A percentile compares a stretch with the other conserved stretches of the same genome.
phyloP scores from a whole-genome alignment of 768 basidiomycete genomes.

The Mycena galericulata region DNA sequence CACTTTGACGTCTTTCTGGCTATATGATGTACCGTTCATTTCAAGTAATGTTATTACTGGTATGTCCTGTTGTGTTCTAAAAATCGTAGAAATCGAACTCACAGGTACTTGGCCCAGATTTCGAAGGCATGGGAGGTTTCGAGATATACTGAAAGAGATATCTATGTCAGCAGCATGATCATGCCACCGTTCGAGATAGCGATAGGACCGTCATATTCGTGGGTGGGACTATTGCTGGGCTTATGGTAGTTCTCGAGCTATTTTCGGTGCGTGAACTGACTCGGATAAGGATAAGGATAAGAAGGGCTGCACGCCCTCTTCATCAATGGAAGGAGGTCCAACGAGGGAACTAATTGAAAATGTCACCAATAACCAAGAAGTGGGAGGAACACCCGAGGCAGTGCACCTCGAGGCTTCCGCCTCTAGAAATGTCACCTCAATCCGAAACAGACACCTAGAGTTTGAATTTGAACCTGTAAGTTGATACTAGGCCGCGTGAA shows the following conservation, averaged over 20 bases:
- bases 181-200: conserved; percentile 79
- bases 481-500: conserved; percentile 67
- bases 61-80: too few relatives aligned
- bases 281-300: not conserved
- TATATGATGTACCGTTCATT: too few relatives aligned
- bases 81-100: too few relatives aligned
- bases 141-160: conserved; percentile 53
- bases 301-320: conserved; percentile 62
- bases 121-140: conserved; percentile 71
- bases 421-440: conserved; percentile 60
- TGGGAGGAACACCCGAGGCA: conserved; percentile 58
- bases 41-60: too few relatives aligned
- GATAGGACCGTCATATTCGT: conserved; percentile 80
- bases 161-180: conserved; percentile 55
- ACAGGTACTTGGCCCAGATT: conserved; percentile 83
- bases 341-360: not conserved
- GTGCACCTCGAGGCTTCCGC: conserved; percentile 66
- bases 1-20: too few relatives aligned
- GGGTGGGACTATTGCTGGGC: conserved; percentile 72
- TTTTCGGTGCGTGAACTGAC: conserved; percentile 6
- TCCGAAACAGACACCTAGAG: conserved; percentile 75
- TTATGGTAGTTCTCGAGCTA: conserved; percentile 84
- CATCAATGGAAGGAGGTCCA: conserved; percentile 79
- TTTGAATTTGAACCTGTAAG: conserved; percentile 61
- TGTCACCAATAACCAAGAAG: not conserved